phyloP scores from a whole-genome alignment of 192 early-diverging fungal genomes.

The Glomus cerebriforme region DNA sequence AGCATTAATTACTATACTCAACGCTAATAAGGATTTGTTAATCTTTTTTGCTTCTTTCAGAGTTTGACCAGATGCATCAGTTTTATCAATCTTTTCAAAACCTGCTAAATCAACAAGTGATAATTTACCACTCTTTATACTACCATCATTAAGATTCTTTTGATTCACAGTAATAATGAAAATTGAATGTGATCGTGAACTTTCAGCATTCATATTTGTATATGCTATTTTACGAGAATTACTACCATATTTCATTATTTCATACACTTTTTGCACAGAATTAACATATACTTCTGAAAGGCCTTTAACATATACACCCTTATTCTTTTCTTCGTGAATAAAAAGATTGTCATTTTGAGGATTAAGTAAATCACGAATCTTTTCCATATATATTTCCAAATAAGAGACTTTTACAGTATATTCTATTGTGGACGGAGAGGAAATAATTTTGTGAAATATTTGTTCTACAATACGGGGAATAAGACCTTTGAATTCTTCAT shows the following conservation, averaged over 20 bases:
- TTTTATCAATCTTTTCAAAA: conserved; percentile 98
- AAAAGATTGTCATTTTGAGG: conserved; percentile 88
- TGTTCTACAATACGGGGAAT: conserved; percentile 96
- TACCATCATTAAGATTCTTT: conserved; percentile 90
- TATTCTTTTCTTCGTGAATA: conserved; percentile 94
- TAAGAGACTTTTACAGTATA: conserved; percentile 99
- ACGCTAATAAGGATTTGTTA: conserved; percentile 95
- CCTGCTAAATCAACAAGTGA: conserved; percentile 99
- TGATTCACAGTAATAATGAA: conserved; percentile 93
- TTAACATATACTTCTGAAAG: conserved; percentile 97
- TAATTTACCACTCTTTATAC: conserved; percentile 86
- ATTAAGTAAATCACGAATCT: conserved; percentile 94
- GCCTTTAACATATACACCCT: conserved; percentile 98
- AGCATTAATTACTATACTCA: conserved; percentile 99
- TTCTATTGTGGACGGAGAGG: conserved; percentile 89
- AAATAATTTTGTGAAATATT: conserved; percentile 91
- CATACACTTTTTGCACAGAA: conserved; percentile 92
- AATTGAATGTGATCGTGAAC: conserved; percentile 97
- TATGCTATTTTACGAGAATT: conserved; percentile 83
- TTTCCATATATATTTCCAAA: conserved; percentile 99
- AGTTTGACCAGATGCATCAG: conserved; percentile 97
- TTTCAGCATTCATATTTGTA: conserved; percentile 99
- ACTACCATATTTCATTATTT: conserved; percentile 95
- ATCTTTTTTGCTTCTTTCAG: conserved; percentile 99
- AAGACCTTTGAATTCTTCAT: conserved; percentile 87